Percentiles rank a stretch among this genome's conserved stretches.
Evolutionary conservation across 108 stramenopile species (phyloP).

Genomic region (Bacterosira constricta): DNA sequence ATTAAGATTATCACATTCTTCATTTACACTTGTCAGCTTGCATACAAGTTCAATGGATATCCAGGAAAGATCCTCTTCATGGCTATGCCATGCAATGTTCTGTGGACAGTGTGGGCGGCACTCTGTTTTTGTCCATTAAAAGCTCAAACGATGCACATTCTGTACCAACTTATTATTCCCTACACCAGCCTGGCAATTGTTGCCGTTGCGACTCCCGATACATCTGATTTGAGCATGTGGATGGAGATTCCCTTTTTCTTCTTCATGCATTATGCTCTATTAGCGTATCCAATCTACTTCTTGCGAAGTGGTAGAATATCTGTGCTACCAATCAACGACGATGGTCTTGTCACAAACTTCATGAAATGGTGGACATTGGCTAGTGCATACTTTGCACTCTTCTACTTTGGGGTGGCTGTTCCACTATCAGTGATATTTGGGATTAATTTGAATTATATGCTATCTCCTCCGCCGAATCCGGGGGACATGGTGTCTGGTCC

Average conservation of each 20-base stretch:
- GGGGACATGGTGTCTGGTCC: slow-evolving; percentile 43
- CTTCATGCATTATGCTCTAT: slow-evolving; percentile 45
- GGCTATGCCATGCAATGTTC: slow-evolving; percentile 51
- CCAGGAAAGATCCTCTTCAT: slow-evolving; percentile 48
- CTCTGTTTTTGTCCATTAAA: slow-evolving; percentile 34
- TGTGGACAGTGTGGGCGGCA: slow-evolving; percentile 45
- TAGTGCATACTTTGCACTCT: slow-evolving; percentile 46
- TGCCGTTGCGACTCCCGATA: slow-evolving; percentile 50
- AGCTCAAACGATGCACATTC: slow-evolving; percentile 39
- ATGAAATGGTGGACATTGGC: slow-evolving; percentile 44
- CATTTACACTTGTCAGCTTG: slow-evolving; percentile 27
- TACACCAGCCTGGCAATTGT: slow-evolving; percentile 47
- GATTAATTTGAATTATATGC: slow-evolving; percentile 54
- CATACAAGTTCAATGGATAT: slow-evolving; percentile 50
- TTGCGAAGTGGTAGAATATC: slow-evolving; percentile 32
- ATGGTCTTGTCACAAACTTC: slow-evolving; percentile 28
- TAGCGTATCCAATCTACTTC: slow-evolving; percentile 41
- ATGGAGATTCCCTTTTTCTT: slow-evolving; percentile 54
- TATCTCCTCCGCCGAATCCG: slow-evolving; percentile 48
- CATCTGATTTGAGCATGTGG: slow-evolving; percentile 51
- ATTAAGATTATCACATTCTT: slow-evolving; percentile 37
- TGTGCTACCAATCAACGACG: slow-evolving; percentile 23
- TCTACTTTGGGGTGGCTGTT: slow-evolving; percentile 46
- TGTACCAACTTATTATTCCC: slow-evolving; percentile 42
- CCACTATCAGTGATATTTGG: slow-evolving; percentile 38